Percentiles rank a stretch among this genome's conserved stretches.
Conservation (phyloP, 306 rosid genomes). For the Castanea mollissima region DNA sequence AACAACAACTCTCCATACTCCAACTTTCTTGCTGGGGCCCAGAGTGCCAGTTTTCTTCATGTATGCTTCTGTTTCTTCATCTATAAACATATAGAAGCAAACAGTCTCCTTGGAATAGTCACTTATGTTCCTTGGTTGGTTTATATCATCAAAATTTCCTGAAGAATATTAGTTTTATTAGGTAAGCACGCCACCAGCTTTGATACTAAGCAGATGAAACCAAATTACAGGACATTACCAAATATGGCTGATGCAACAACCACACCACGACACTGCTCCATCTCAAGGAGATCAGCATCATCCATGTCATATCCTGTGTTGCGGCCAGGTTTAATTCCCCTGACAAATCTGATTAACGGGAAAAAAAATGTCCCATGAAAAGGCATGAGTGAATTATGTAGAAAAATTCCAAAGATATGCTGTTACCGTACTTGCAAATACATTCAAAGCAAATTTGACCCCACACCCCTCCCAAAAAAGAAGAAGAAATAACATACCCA, state of each 20-base stretch:
- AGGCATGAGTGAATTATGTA: neutral
- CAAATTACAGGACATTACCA: slow-evolving; percentile 46
- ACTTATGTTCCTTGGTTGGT: slow-evolving; percentile 67
- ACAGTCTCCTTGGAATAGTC: slow-evolving; percentile 65
- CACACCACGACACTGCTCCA: slow-evolving; percentile 83
- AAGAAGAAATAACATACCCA: slow-evolving; percentile 57
- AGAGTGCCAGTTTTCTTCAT: slow-evolving; percentile 50
- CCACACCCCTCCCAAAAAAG: neutral
- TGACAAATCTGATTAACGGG: slow-evolving; percentile 58
- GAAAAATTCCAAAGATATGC: no score
- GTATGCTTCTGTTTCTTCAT: slow-evolving; percentile 69
- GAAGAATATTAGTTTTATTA: slow-evolving; percentile 22
- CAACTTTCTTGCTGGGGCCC: slow-evolving; percentile 62
- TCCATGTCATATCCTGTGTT: slow-evolving; percentile 83
- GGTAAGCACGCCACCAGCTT: slow-evolving; percentile 24
- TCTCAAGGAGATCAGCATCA: slow-evolving; percentile 62
- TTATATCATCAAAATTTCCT: slow-evolving; percentile 88
- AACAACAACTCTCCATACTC: slow-evolving; percentile 77
- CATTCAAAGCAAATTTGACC: slow-evolving; percentile 5
- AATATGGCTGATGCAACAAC: slow-evolving; percentile 96
- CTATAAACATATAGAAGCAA: slow-evolving; percentile 89
- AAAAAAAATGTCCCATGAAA: slow-evolving; percentile 9
- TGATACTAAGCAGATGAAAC: slow-evolving; percentile 9
- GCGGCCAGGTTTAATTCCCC: slow-evolving; percentile 74
- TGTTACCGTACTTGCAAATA: no score